Conservation (phyloP, 805 yeast species). For the Ogataea chonburiensis region DNA sequence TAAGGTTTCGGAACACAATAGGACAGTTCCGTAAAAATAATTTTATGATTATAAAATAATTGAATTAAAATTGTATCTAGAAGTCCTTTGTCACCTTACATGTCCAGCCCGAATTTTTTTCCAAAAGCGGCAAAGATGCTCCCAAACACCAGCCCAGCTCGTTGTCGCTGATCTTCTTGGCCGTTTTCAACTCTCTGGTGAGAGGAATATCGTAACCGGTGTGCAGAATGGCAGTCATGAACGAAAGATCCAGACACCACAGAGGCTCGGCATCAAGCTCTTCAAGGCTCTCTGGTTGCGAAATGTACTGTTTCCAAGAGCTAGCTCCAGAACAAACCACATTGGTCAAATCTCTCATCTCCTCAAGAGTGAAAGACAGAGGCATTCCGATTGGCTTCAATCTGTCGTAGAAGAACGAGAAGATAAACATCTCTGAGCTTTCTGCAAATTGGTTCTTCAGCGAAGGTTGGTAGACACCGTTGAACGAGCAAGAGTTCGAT, state of each 20-base stretch:
- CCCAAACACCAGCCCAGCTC: constrained; percentile 99
- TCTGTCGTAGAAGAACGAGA: constrained; percentile 94
- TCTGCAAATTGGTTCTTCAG: constrained; percentile 71
- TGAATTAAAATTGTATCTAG: constrained; percentile 5
- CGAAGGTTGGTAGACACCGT: constrained; percentile 97
- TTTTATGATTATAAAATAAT: constrained; percentile 1
- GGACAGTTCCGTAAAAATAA: neutral
- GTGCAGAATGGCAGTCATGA: constrained; percentile 85
- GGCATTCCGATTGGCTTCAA: constrained; percentile 96
- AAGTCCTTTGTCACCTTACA: constrained; percentile 46
- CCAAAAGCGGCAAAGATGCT: constrained; percentile 89
- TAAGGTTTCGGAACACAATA: constrained; percentile 1
- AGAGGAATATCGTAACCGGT: constrained; percentile 97
- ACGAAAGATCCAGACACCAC: constrained; percentile 92
- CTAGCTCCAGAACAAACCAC: constrained; percentile 83
- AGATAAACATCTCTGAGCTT: constrained; percentile 77
- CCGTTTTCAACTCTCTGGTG: constrained; percentile 85
- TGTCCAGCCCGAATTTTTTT: constrained; percentile 64
- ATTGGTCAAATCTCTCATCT: constrained; percentile 75
- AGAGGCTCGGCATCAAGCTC: constrained; percentile 77
- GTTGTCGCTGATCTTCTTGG: constrained; percentile 81
- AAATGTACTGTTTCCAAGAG: constrained; percentile 66
- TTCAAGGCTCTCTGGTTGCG: constrained; percentile 64
- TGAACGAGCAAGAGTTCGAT: constrained; percentile 85
- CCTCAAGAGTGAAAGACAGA: constrained; percentile 77